Percentiles rank a stretch among this genome's conserved stretches.
phyloP scores from a whole-genome alignment of 106 monocot species.

The Ottelia alismoides region DNA sequence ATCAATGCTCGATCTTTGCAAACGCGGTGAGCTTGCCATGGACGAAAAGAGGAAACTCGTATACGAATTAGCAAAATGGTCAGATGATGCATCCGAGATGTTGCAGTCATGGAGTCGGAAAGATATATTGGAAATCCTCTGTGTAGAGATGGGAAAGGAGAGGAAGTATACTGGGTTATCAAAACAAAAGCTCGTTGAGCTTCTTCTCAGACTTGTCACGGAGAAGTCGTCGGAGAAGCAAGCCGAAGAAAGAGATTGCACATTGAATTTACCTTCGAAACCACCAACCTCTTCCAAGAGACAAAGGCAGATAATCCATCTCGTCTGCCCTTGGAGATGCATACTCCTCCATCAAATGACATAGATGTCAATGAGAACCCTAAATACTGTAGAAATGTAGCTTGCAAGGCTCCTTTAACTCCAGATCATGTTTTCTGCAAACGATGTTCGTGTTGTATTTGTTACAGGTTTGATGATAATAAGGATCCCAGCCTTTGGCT shows the following conservation, averaged over 20 bases:
- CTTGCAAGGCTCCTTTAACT: constrained; percentile 44
- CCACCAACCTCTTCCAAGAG: constrained; percentile 48
- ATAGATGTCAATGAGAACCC: constrained; percentile 3
- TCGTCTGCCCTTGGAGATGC: constrained; percentile 26
- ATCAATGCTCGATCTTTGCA: constrained; percentile 47
- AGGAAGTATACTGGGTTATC: constrained; percentile 85
- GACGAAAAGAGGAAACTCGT: constrained; percentile 63
- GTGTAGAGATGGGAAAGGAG: constrained; percentile 80
- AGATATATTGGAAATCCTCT: constrained; percentile 80
- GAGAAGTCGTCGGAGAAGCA: constrained; percentile 33
- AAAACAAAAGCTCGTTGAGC: constrained; percentile 66
- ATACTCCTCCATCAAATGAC: constrained; percentile 1
- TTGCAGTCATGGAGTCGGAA: constrained; percentile 80
- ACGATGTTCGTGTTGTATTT: constrained; percentile 75
- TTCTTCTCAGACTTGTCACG: constrained; percentile 51
- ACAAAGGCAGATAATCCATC: constrained; percentile 49
- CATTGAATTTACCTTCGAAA: constrained; percentile 6
- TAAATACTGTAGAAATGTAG: constrained; percentile 42
- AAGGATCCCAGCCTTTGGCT: constrained; percentile 92
- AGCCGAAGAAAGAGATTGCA: constrained; percentile 18
- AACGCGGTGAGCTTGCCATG: constrained; percentile 43
- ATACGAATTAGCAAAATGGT: constrained; percentile 44
- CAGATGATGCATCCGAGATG: constrained; percentile 45
- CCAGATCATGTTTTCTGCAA: constrained; percentile 46
- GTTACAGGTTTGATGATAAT: constrained; percentile 68